Conservation (phyloP, 805 yeast genomes). For the Candida nemodendra region DNA sequence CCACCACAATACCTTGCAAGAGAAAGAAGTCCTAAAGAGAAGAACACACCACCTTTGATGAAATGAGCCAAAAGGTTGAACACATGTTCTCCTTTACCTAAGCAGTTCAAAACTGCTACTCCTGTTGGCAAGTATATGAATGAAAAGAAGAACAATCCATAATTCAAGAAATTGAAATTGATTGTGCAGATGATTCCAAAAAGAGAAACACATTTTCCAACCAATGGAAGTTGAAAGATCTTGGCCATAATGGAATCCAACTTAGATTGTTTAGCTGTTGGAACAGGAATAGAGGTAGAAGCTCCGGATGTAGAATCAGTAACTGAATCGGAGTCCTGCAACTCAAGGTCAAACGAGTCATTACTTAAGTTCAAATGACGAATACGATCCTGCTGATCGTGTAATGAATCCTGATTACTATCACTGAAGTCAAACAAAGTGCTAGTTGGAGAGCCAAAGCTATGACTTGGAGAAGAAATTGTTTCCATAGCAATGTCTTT, state of each 20-base stretch:
- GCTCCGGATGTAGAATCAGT: slow-evolving; percentile 5
- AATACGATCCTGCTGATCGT: too few relatives aligned
- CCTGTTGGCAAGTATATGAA: slow-evolving; percentile 55
- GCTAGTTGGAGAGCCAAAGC: slow-evolving; percentile 33
- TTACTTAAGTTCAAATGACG: slow-evolving; percentile 5
- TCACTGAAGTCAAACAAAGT: slow-evolving; percentile 35
- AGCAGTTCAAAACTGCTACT: slow-evolving; percentile 61
- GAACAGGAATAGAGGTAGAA: not conserved
- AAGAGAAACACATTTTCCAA: slow-evolving; percentile 14
- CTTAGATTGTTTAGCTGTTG: slow-evolving; percentile 10
- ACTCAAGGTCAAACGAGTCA: slow-evolving; percentile 28
- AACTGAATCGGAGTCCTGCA: slow-evolving; percentile 6
- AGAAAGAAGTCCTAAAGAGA: slow-evolving; percentile 72
- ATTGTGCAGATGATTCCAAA: slow-evolving; percentile 35
- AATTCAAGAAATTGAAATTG: slow-evolving; percentile 53
- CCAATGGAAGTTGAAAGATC: slow-evolving; percentile 32
- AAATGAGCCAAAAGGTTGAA: slow-evolving; percentile 91
- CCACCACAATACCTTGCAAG: slow-evolving; percentile 87
- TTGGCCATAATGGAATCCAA: slow-evolving; percentile 36
- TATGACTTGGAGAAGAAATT: slow-evolving; percentile 7
- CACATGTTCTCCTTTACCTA: slow-evolving; percentile 67
- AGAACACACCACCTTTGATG: slow-evolving; percentile 92
- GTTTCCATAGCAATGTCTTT: slow-evolving; percentile 31
- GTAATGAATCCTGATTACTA: slow-evolving; percentile 10
- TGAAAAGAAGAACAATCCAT: slow-evolving; percentile 62